Evolutionary conservation across 768 basidiomycete genomes (phyloP).

Genomic region (Kondoa subrosea): DNA sequence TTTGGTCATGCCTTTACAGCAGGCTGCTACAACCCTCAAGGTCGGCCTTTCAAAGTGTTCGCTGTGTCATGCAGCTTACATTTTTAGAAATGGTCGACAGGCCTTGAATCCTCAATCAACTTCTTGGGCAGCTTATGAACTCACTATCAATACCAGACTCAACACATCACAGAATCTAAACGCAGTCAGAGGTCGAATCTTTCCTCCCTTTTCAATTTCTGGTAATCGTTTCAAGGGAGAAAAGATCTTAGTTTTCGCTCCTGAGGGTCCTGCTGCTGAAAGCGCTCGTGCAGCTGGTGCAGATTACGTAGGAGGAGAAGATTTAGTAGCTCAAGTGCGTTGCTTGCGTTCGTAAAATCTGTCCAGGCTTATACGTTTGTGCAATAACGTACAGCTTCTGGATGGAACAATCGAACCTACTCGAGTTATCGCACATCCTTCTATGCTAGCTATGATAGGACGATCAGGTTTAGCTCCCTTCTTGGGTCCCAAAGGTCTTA

Average conservation of each 20-base stretch:
- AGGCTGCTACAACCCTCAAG: background rate
- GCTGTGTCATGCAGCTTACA: too few relatives aligned
- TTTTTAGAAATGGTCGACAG: too few relatives aligned
- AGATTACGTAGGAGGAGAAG: slow-evolving; percentile 72
- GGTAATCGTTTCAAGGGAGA: slow-evolving; percentile 43
- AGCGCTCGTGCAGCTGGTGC: slow-evolving; percentile 77
- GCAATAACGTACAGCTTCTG: slow-evolving; percentile 43
- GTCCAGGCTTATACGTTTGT: background rate
- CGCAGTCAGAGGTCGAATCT: slow-evolving; percentile 76
- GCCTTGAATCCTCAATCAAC: background rate
- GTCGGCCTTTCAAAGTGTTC: too few relatives aligned
- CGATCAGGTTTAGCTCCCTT: slow-evolving; percentile 55
- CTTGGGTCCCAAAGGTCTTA: slow-evolving; percentile 72
- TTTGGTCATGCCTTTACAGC: background rate
- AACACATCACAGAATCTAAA: slow-evolving; percentile 48
- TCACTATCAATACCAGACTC: slow-evolving; percentile 56
- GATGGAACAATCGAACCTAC: slow-evolving; percentile 59
- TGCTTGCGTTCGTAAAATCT: background rate
- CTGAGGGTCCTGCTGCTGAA: slow-evolving; percentile 58
- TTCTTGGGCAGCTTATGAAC: slow-evolving; percentile 48
- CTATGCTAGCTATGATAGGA: slow-evolving; percentile 59
- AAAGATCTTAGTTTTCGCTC: slow-evolving; percentile 76
- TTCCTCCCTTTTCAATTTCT: slow-evolving; percentile 50
- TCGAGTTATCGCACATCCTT: slow-evolving; percentile 65
- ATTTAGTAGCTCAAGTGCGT: slow-evolving; percentile 70